Evolutionary conservation across 805 yeast species (phyloP).

Genomic region (Ogataea zsoltii): DNA sequence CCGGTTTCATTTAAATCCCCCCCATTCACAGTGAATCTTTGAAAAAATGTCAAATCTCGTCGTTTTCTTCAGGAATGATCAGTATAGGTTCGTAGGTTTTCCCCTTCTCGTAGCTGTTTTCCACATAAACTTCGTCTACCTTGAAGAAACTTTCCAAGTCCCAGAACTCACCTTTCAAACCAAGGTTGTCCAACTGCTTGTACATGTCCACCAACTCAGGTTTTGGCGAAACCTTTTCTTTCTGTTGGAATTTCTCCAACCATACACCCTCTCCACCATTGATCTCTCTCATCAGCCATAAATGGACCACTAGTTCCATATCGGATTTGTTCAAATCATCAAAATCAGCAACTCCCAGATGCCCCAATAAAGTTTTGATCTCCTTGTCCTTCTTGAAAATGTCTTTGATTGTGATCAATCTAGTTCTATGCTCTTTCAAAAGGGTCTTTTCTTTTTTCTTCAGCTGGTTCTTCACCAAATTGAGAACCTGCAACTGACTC

Average conservation of each 20-base stretch:
- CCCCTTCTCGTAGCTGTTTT: slow-evolving; percentile 30
- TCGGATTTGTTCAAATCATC: slow-evolving; percentile 18
- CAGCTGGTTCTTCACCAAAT: slow-evolving; percentile 38
- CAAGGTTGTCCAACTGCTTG: slow-evolving; percentile 6
- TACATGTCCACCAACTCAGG: slow-evolving; percentile 1
- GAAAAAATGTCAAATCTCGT: too few species aligned
- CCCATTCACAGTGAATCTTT: too few species aligned
- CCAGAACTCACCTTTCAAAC: slow-evolving; percentile 12
- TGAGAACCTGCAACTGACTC: slow-evolving; percentile 43
- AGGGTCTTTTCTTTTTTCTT: slow-evolving; percentile 45
- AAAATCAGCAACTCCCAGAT: slow-evolving; percentile 6
- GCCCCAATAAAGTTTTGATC: slow-evolving; percentile 13
- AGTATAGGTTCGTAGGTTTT: slow-evolving; percentile 25
- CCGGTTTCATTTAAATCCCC: too few species aligned
- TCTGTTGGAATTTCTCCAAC: slow-evolving; percentile 14
- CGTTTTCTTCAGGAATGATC: slow-evolving; percentile 8
- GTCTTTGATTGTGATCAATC: slow-evolving; percentile 28
- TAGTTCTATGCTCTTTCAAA: slow-evolving; percentile 33
- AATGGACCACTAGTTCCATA: slow-evolving; percentile 22
- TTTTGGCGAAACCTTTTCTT: not conserved
- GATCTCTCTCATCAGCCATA: slow-evolving; percentile 24
- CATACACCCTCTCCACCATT: slow-evolving; percentile 5
- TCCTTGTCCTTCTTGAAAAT: slow-evolving; percentile 24
- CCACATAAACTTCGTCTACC: slow-evolving; percentile 13
- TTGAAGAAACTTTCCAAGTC: slow-evolving; percentile 18